Conservation (phyloP, 306 rosid species). For the Elaeagnus macrophylla region DNA sequence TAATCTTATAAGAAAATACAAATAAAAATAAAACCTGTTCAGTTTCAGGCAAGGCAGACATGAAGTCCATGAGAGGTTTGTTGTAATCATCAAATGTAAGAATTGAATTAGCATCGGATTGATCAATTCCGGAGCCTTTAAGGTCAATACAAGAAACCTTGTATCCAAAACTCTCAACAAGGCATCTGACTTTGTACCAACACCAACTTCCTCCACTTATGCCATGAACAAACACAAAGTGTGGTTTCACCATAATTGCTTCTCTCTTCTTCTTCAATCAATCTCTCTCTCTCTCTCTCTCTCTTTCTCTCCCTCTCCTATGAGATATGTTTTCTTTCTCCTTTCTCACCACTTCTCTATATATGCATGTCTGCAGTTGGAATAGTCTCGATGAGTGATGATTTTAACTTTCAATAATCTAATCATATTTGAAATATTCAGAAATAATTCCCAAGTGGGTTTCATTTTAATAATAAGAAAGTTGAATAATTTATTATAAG, state of each 20-base stretch:
- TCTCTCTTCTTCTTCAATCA: constrained; percentile 28
- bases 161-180: constrained; percentile 85
- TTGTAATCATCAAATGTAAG: constrained; percentile 69
- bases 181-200: constrained; percentile 87
- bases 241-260: constrained; percentile 26
- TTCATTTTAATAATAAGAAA: no score
- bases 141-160: constrained; percentile 77
- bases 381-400: constrained; percentile 21
- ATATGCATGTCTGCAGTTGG: constrained; percentile 8
- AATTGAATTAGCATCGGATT: constrained; percentile 49
- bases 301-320: no score
- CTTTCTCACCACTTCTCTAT: background rate
- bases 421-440: background rate
- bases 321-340: background rate
- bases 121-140: constrained; percentile 68
- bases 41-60: constrained; percentile 51
- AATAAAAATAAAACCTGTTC: constrained; percentile 44
- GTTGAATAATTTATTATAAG: no score
- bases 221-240: constrained; percentile 92
- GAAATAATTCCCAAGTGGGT: background rate
- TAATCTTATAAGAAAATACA: no score
- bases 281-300: no score
- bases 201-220: constrained; percentile 82
- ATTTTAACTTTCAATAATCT: constrained; percentile 19
- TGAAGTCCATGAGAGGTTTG: constrained; percentile 64